Base-by-base conservation (phyloP, 176 grass and related monocot species). In the Oryza nivara region DNA sequence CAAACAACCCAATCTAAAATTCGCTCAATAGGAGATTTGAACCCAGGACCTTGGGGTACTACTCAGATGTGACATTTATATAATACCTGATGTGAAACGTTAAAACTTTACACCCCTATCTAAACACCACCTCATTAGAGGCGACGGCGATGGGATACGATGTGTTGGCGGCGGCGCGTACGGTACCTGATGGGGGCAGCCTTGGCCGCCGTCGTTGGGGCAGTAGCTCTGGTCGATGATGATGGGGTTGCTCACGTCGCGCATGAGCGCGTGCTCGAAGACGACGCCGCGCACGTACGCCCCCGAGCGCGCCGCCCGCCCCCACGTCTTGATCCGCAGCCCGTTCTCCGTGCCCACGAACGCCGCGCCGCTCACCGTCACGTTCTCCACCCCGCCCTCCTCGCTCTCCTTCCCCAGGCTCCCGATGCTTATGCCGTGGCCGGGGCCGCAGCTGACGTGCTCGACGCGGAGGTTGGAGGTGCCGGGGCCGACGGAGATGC, bases 271-370 rank as follows among this genome's bases (percentile, higher is more conserved):
- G 67, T 92, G 81, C 66, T 88, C 76, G 74, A 95, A 95, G 8
- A 69, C 67, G 51, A 92, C 82, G 51, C 65, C 77, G 38, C 74
- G 61, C 48, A 92, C 92, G 64, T 73, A 80, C 11, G 87, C 85
- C n/a, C 25, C 61, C 22, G 17, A 74, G 25, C 14, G 40, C 75
- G 25, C 28, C 63, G 69, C 73, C 52, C 73, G 47, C 44, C 65
- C 93, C 93, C 93, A 92, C 69, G 88, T 88, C 80, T 95, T 95
- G 73, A 95, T 95, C 65, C 88, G 86, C 17, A 92, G 64, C 40
- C 90, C 90, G 11, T 95, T 95, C 34, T 78, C 73, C 5, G 85
- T 86, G 19, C 85, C 90, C 4, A 72, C 70, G 87, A 92, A 95
- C n/a, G 63, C 5, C 4, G 66, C 23, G 19, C 85, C 70, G 19